Conservation (phyloP, 2,329 filamentous ascomycete genomes). For the Fusarium sp. region DNA sequence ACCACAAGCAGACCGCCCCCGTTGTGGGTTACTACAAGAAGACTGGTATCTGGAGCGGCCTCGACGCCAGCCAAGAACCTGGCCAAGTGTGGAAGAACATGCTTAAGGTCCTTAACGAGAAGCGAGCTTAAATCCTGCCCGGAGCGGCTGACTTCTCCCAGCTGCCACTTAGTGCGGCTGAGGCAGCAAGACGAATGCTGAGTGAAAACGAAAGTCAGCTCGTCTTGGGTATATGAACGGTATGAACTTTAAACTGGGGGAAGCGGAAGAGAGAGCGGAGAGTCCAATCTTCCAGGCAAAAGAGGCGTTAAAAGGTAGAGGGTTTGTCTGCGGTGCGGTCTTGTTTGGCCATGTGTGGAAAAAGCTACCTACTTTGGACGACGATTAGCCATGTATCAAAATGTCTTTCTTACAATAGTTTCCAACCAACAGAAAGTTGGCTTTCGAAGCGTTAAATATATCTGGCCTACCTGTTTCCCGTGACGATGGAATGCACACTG, state of each 20-base stretch:
- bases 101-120: constrained; percentile 78
- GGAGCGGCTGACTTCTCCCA: constrained; percentile 18
- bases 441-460: constrained; percentile 23
- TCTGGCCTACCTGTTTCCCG: not conserved
- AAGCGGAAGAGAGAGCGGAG: constrained; percentile 9
- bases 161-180: constrained; percentile 43
- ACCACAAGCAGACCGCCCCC: constrained; percentile 91
- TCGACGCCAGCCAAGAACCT: constrained; percentile 96
- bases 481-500: not conserved
- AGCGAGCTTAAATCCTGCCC: constrained; percentile 43
- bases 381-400: constrained; percentile 44
- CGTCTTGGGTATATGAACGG: constrained; percentile 42
- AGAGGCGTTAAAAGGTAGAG: constrained; percentile 42
- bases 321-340: constrained; percentile 38
- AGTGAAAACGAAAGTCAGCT: constrained; percentile 17
- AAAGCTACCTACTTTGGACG: constrained; percentile 38
- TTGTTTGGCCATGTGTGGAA: constrained; percentile 39
- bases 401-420: constrained; percentile 36
- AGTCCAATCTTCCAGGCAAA: constrained; percentile 34
- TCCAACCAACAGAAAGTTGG: constrained; percentile 34
- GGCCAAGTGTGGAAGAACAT: constrained; percentile 95
- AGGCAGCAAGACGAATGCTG: constrained; percentile 38
- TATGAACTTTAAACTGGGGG: constrained; percentile 36
- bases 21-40: constrained; percentile 97
- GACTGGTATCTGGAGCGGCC: constrained; percentile 93